Conservation (phyloP, 2,329 filamentous ascomycete species). For the Fusarium agapanthi region DNA sequence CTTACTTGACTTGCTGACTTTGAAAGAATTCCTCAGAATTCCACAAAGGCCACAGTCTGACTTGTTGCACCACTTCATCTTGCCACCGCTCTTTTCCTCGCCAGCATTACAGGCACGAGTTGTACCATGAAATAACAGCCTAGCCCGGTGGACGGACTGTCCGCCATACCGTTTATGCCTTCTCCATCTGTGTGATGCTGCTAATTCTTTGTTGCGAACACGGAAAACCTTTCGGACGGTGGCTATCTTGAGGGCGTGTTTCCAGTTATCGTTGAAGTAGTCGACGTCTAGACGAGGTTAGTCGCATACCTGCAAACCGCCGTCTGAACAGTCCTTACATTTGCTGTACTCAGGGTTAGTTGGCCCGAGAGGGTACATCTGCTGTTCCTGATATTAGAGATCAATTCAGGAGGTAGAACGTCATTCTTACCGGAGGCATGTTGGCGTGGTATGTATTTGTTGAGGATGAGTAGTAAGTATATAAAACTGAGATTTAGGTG, state of each 20-base stretch:
- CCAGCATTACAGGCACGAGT: not conserved
- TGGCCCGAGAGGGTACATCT: not conserved
- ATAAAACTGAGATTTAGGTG: not conserved
- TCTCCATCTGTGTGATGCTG: not conserved
- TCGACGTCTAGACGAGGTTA: not conserved
- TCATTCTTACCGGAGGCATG: not conserved
- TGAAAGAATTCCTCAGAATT: not conserved
- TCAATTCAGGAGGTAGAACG: accelerated
- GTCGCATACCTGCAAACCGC: accelerated
- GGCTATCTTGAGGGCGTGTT: not conserved
- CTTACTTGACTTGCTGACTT: not conserved
- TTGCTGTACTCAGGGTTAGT: not conserved
- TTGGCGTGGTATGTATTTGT: not conserved
- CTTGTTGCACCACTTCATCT: not conserved
- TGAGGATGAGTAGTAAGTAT: not conserved
- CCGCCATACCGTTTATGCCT: not conserved
- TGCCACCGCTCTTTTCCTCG: not conserved
- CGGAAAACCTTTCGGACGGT: not conserved
- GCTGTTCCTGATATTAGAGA: not conserved
- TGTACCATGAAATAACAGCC: not conserved
- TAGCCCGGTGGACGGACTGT: not conserved
- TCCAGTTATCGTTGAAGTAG: not conserved
- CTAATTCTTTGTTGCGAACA: accelerated
- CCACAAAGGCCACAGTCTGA: not conserved
- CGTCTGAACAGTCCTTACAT: not conserved